These are phyloP conservation scores for Handroanthus guayacan DNA, from an alignment of 257 asterid genomes.

Conservation along the genomic window DNA sequence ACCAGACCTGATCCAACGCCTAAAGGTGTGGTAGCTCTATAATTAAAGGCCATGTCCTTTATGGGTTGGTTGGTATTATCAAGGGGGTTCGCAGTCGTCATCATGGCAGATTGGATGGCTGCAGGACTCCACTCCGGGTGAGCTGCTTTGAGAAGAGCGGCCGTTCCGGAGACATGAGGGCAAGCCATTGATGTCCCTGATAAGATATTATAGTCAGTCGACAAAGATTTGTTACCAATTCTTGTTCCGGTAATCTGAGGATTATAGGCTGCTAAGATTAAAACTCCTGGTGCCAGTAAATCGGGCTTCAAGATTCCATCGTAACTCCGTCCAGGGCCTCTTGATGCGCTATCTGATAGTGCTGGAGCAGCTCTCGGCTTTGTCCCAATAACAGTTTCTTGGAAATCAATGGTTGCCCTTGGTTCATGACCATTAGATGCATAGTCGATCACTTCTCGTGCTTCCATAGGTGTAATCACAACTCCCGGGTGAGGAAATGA, in stretches of 20 bases:
- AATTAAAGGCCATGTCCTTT: constrained; percentile 30
- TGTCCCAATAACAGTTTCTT: constrained; percentile 37
- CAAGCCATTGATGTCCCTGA: constrained; percentile 56
- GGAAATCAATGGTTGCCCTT: constrained; percentile 37
- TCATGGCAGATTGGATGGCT: constrained; percentile 49
- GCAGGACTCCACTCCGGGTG: constrained; percentile 54
- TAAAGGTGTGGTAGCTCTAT: constrained; percentile 34
- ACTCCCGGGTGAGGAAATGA: constrained; percentile 39
- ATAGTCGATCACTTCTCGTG: constrained; percentile 29
- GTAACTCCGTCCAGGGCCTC: constrained; percentile 38
- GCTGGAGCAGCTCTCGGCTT: constrained; percentile 42
- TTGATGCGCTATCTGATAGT: constrained; percentile 29
- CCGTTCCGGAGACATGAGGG: constrained; percentile 49
- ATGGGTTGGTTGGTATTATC: constrained; percentile 44
- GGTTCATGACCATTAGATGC: constrained; percentile 8
- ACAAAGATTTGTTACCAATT: constrained; percentile 32
- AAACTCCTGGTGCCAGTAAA: constrained; percentile 42
- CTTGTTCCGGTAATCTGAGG: constrained; percentile 12
- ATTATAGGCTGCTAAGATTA: constrained; percentile 37
- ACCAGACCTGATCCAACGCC: constrained; percentile 48
- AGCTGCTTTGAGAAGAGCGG: constrained; percentile 47
- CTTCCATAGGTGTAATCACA: constrained; percentile 35
- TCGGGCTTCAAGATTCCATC: constrained; percentile 46
- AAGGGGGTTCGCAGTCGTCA: constrained; percentile 50
- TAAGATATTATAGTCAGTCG: constrained; percentile 37